Base-by-base conservation (phyloP, 2,329 filamentous ascomycete genomes). In the Microdochium nivale region DNA sequence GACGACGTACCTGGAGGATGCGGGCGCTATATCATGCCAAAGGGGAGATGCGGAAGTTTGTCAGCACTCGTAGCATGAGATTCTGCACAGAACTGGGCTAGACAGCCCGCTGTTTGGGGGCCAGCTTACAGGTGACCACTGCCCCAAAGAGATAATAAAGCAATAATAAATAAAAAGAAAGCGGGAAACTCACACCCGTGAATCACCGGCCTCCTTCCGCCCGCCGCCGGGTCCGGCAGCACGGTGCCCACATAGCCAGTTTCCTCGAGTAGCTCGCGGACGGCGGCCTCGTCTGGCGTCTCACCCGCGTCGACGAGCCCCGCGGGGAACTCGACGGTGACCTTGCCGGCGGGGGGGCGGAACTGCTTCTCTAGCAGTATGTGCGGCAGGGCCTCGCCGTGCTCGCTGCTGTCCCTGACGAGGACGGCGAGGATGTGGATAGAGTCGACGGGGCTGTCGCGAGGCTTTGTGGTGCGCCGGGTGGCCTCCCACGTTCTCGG, bases 291-390 rank as follows among this genome's bases (percentile, higher is more conserved):
- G 50, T 68, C 66, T 1, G 65, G 59, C 1, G 64, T 67, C 51
- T 70, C 68, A 3, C 60, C 62, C 43, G 64, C 65, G 55, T 71
- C 68, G 16, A 71, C 64, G n/a, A 71, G 53, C 2, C 68, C 68
- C 0, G 68, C 68, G 0, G 68, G 68, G 23, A 71, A 62, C 56
- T 71, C 68, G 44, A 71, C 58, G 5, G 67, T 67, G n/a, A 68
- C 56, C 51, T 66, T 67, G n/a, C 62, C 66, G 2, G 67, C 63
- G 8, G 68, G 68, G 1, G 68, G 63, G 9, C 68, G 62, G 52
- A 68, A 71, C 48, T 71, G 68, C 49, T 70, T 69, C 55, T 71
- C 67, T 5, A 70, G 60, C 16, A 71, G 55, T 10, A 69, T 32
- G 43, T 64, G 58, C 3, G 68, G 63, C 11, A 59, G n/a, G n/a